Evolutionary conservation across 192 early-diverging fungal genomes (phyloP).

Genomic region (Coemansia sp.): DNA sequence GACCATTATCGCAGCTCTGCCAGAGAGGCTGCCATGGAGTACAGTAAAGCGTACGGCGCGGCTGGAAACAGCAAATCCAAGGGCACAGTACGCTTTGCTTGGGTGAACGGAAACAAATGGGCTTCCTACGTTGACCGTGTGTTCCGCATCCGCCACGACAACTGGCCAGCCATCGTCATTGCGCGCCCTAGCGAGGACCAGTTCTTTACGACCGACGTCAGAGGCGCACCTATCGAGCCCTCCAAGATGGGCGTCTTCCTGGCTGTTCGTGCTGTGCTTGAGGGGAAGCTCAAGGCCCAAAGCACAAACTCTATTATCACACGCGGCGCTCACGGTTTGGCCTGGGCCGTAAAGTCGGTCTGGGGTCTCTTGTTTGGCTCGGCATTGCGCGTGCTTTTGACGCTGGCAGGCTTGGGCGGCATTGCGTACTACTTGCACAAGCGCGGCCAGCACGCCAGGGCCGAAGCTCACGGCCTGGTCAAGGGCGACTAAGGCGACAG

Average conservation of each 20-base stretch:
- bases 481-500: constrained; percentile 31
- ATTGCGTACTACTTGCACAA: constrained; percentile 19
- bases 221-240: constrained; percentile 27
- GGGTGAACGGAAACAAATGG: constrained; percentile 64
- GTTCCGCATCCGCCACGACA: constrained; percentile 40
- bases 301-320: constrained; percentile 44
- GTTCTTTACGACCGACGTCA: constrained; percentile 33
- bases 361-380: constrained; percentile 34
- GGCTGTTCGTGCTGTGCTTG: constrained; percentile 45
- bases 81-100: constrained; percentile 58
- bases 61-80: background rate
- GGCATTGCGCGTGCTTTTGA: constrained; percentile 18
- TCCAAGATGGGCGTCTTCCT: constrained; percentile 42
- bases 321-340: constrained; percentile 10
- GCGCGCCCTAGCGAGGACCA: constrained; percentile 51
- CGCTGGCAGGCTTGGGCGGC: constrained; percentile 13
- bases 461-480: constrained; percentile 20
- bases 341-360: constrained; percentile 5
- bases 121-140: constrained; percentile 58
- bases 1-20: constrained; percentile 17
- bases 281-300: constrained; percentile 30
- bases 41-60: background rate
- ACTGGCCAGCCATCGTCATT: constrained; percentile 54
- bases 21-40: constrained; percentile 29
- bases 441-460: constrained; percentile 8